Evolutionary conservation across 495 filamentous ascomycete species (phyloP), one percentile per base, ranked within the genome.

Genomic region (Neurospora tetraspora): DNA sequence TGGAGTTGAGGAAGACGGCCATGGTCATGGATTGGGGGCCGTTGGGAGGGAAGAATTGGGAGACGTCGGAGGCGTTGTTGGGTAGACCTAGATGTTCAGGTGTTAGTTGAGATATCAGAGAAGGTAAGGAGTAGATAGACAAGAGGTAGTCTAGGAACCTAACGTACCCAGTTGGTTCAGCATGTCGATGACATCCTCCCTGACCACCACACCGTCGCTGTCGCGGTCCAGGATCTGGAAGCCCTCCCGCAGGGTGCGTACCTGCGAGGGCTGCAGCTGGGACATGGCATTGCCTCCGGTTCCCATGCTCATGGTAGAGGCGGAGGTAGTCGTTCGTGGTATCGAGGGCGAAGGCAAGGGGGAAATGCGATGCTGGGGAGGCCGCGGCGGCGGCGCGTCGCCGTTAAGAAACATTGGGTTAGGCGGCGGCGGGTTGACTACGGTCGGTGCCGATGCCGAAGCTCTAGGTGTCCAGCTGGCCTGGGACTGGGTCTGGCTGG

Each of bases 201-300:
- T 87, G 77, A 88, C 89, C 69, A 97, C 88, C 34, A 85, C 81
- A 18, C 93, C 92, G 76, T 94, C 91, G 79, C 91, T 92, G 81
- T 93, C 89, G 73, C 92, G 85, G 77, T 97, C 94, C 37, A 98
- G 85, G 69, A 96, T 91, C 80, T 93, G 90, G 80, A 97, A 98
- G 0, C 90, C 91, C 78, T 97, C 93, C 71, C 93, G 87, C 81
- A 98, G 87, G 72, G 91, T 89, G 70, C 90, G 84, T 7, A 93
- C 86, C 77, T 92, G 91, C 27, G 90, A 83, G 11, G 91, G 85
- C 20, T 90, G 87, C 61, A 94, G 75, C 71, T 89, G 89, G 1
- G 88, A 85, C 20, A 93, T 80, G 0, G 89, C 86, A 77, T 89
- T 91, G 38, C 82, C 83, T 65, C 53, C 53, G 53, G 53, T 65